Percentiles rank a stretch among this genome's conserved stretches.
phyloP scores from a whole-genome alignment of 2,329 filamentous ascomycete species.

The Sporothrix inflata region DNA sequence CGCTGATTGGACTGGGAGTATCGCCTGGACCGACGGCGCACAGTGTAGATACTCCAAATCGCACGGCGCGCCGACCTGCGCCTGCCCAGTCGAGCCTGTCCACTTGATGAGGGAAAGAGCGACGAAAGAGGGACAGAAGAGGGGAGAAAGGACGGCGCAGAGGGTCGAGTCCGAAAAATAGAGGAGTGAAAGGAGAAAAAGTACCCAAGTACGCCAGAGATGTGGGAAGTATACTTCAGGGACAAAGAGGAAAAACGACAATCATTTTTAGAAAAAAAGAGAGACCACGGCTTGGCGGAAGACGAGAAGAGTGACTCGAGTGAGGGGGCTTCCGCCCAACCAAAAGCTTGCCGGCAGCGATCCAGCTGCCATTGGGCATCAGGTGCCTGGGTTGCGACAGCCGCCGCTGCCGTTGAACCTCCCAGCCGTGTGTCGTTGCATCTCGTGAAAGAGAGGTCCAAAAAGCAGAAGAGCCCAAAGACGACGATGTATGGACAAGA shows the following conservation, averaged over 20 bases:
- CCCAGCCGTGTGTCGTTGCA: background rate
- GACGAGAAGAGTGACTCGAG: background rate
- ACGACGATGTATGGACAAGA: background rate
- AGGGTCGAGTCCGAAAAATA: background rate
- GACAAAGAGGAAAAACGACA: conserved; percentile 20
- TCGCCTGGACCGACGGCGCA: background rate
- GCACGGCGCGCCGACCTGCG: background rate
- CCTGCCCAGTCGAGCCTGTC: background rate
- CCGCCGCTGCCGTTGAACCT: conserved; percentile 14
- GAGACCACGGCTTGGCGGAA: conserved; percentile 4
- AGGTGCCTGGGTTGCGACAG: background rate
- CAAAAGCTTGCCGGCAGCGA: background rate
- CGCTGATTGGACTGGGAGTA: conserved; percentile 28
- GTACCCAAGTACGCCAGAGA: background rate
- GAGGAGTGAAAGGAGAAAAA: background rate
- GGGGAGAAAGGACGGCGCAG: background rate
- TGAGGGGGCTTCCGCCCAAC: background rate
- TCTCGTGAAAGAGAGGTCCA: background rate
- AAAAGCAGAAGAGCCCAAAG: background rate
- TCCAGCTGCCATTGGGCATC: background rate
- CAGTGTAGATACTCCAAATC: background rate
- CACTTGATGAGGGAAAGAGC: conserved; percentile 4
- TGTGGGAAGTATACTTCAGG: background rate
- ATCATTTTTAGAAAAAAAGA: background rate
- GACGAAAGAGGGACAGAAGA: background rate